A percentile compares a stretch with the other conserved stretches of the same genome.
phyloP scores from a whole-genome alignment of 164 flowering plant species.

The Houttuynia cordata region DNA sequence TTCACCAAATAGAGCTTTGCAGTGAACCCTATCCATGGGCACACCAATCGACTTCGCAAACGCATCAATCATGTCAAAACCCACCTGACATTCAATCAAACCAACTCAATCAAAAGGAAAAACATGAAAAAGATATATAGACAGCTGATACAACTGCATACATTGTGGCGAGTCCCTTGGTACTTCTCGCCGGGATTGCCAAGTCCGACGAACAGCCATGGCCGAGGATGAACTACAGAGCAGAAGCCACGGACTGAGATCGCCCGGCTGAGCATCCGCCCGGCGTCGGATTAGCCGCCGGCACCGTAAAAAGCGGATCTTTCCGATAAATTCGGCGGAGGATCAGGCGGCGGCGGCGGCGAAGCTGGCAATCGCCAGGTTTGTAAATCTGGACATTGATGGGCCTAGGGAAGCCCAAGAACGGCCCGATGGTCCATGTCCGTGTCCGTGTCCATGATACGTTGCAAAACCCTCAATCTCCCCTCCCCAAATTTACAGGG shows the following conservation, averaged over 20 bases:
- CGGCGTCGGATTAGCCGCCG: not conserved
- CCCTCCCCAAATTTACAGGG: too few species aligned
- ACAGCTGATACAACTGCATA: slow-evolving; percentile 4
- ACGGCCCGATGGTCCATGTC: too few species aligned
- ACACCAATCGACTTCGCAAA: slow-evolving; percentile 68
- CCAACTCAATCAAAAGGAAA: not conserved
- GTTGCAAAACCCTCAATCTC: too few species aligned
- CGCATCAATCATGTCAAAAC: slow-evolving; percentile 84
- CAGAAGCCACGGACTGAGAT: not conserved
- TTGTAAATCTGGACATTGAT: too few species aligned
- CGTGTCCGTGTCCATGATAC: too few species aligned
- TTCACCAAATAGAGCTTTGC: slow-evolving; percentile 85
- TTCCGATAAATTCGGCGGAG: too few species aligned
- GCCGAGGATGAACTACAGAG: slow-evolving; percentile 5
- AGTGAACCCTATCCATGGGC: slow-evolving; percentile 41
- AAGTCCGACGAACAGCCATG: slow-evolving; percentile 91
- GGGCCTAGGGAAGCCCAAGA: too few species aligned
- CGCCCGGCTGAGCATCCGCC: not conserved
- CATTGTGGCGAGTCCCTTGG: slow-evolving; percentile 85
- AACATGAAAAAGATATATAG: not conserved
- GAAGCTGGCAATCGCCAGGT: too few species aligned
- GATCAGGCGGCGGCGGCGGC: too few species aligned
- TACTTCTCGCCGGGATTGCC: slow-evolving; percentile 92
- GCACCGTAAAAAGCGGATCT: too few species aligned
- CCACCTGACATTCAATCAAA: slow-evolving; percentile 39